Evolutionary conservation across 202 grass and related monocot genomes (phyloP).

Genomic region (Cymbopogon flexuosus): DNA sequence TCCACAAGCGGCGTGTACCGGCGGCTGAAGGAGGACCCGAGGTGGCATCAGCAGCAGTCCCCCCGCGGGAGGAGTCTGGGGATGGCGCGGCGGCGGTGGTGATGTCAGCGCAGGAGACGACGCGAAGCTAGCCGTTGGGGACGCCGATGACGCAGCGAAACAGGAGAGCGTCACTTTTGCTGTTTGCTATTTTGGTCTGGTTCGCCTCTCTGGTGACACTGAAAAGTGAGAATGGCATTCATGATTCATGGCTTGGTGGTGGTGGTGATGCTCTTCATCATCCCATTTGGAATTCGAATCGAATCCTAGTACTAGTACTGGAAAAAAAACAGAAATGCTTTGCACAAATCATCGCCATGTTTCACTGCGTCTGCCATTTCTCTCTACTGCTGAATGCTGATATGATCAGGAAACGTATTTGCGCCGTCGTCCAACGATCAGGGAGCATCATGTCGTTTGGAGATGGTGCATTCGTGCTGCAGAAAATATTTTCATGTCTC

Average conservation of each 20-base stretch:
- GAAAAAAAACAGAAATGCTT: neutral
- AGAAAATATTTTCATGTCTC: too few relatives aligned
- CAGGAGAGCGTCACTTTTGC: neutral
- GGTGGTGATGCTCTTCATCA: neutral
- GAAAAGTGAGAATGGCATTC: neutral
- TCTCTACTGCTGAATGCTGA: neutral
- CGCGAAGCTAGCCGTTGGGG: slow-evolving; percentile 31
- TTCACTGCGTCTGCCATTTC: neutral
- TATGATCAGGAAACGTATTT: too few relatives aligned
- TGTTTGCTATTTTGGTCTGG: neutral
- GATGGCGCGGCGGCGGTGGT: slow-evolving; percentile 6
- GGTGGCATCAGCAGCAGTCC: neutral
- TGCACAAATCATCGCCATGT: neutral
- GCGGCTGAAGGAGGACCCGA: slow-evolving; percentile 51
- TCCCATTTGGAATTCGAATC: neutral
- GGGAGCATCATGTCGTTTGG: neutral
- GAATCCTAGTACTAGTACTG: too few relatives aligned
- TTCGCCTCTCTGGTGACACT: neutral
- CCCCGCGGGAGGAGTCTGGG: slow-evolving; percentile 40
- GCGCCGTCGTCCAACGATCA: neutral
- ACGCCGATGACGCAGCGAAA: neutral
- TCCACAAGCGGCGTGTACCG: slow-evolving; percentile 35
- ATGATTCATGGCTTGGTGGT: neutral
- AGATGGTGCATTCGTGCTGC: too few relatives aligned
- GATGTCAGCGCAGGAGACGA: neutral